Percentiles rank a stretch among this genome's conserved stretches.
Conservation (phyloP, 1,284 basidiomycete genomes). For the Sanguinoderma infundibulare region DNA sequence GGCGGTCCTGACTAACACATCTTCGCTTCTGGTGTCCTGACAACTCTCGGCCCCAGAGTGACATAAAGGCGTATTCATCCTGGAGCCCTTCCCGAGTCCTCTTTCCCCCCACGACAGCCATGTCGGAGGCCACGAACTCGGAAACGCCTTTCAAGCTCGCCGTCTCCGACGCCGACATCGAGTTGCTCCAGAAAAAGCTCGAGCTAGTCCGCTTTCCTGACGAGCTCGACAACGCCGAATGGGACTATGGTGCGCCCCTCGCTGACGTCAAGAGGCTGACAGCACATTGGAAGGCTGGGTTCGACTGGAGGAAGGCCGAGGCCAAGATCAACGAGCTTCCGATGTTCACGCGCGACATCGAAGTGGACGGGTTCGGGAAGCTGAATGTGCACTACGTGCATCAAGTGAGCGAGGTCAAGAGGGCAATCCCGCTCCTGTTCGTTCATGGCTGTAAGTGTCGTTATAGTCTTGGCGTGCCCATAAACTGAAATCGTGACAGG, state of each 20-base stretch:
- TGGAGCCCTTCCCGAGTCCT: neutral
- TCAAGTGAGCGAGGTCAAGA: slow-evolving; percentile 42
- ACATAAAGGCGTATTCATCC: neutral
- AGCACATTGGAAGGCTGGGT: slow-evolving; percentile 47
- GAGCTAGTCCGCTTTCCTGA: slow-evolving; percentile 47
- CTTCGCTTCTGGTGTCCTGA: too few species aligned
- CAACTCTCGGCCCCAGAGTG: neutral
- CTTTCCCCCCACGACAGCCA: neutral
- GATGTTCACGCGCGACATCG: slow-evolving; percentile 36
- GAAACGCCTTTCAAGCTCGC: slow-evolving; percentile 47
- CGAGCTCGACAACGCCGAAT: slow-evolving; percentile 48
- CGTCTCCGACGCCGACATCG: slow-evolving; percentile 43
- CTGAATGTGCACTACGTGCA: slow-evolving; percentile 57
- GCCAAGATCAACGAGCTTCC: slow-evolving; percentile 2
- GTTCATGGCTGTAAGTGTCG: slow-evolving; percentile 53
- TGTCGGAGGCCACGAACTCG: slow-evolving; percentile 2
- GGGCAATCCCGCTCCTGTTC: slow-evolving; percentile 54
- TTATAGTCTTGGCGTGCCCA: neutral
- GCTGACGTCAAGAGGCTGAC: slow-evolving; percentile 48
- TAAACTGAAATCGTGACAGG: slow-evolving; percentile 32
- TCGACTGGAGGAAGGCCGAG: slow-evolving; percentile 51
- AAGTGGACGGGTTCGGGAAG: slow-evolving; percentile 45
- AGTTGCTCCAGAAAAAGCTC: slow-evolving; percentile 44
- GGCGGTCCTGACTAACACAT: too few species aligned
- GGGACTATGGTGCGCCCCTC: slow-evolving; percentile 52